Evolutionary conservation across 306 rosid species (phyloP).

Genomic region (Lagenaria siceraria): DNA sequence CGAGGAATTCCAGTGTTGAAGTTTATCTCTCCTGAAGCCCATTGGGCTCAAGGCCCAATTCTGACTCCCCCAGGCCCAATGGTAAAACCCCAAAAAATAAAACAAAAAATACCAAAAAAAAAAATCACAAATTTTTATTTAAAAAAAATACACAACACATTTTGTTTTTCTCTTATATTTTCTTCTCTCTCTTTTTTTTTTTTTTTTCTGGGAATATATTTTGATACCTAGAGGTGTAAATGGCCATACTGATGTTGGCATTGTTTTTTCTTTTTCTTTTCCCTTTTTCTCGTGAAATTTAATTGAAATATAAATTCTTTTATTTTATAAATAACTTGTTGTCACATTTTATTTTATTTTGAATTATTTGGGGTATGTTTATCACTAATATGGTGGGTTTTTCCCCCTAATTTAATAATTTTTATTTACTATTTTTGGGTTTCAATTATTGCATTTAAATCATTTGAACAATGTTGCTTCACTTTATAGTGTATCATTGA

Average conservation of each 20-base stretch:
- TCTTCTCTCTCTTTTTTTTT: not conserved
- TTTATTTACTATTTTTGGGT: not conserved
- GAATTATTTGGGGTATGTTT: not conserved
- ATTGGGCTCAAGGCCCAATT: not conserved
- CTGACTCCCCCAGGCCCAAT: not conserved
- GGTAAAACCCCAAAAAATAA: not conserved
- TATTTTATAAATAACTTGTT: not conserved
- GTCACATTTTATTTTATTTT: not conserved
- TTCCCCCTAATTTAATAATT: not conserved
- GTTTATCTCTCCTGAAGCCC: slow-evolving; percentile 49
- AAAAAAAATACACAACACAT: not conserved
- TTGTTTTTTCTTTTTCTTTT: not conserved
- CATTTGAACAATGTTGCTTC: not conserved
- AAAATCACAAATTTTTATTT: not conserved
- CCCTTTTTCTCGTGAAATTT: not conserved
- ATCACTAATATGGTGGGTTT: not conserved
- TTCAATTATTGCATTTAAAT: not conserved
- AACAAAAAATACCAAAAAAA: not conserved
- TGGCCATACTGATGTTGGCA: not conserved
- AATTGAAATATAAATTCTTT: slow-evolving; percentile 10
- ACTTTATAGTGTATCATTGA: not conserved
- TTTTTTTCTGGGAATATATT: not conserved
- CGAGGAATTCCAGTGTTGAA: slow-evolving; percentile 61
- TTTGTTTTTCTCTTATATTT: not conserved
- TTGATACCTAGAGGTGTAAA: slow-evolving; percentile 3